Base-by-base conservation (phyloP, 2,329 filamentous ascomycete species). In the Paraconiothyrium brasiliense region DNA sequence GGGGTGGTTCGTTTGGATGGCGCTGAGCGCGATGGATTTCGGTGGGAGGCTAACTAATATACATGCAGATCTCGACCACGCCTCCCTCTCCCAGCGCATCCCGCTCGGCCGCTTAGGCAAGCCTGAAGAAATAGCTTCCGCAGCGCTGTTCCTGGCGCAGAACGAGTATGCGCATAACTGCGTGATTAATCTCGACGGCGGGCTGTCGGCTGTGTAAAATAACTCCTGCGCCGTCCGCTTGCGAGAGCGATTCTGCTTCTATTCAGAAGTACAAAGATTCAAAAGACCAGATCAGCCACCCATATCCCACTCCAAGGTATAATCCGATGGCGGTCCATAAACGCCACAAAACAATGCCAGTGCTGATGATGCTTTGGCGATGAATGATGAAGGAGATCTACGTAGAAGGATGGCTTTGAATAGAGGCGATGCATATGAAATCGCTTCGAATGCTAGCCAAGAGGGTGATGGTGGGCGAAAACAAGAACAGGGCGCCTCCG, bases 91-190 rank as follows among this genome's bases (percentile, higher is more conserved):
- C 24, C 72, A 81, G 39, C 74, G 82, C 54, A 93, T 93, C 54
- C 92, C 92, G 1, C 74, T 86, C 16, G 80, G 81, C 34, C 88
- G 92, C 34, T 87, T 94, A 65, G 93, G 92, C 16, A 80, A 81
- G 37, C 82, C 86, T 8, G 83, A 86, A 30, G 93, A 97, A 76
- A 87, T 96, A 35, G 92, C 93, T n/a, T 89, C 94, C 72, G 92
- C 93, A 58, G 92, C 90, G 50, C 74, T 90, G 32, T 97, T 96
- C 76, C 84, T 97, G 16, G 90, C 87, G 34, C 84, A 85, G 50
- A 97, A 95, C 77, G 82, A 86, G 64, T 97, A 94, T 79, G 91
- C 92, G 59, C 94, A 94, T 76, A 96, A 96, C 67, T 95, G 92
- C 76, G 85, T 94, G 54, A 83, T 97, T 55, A 95, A 94, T 76